These are phyloP conservation scores for Pelagomonas calceolata DNA, from an alignment of 108 stramenopile genomes.

Conservation along the genomic window DNA sequence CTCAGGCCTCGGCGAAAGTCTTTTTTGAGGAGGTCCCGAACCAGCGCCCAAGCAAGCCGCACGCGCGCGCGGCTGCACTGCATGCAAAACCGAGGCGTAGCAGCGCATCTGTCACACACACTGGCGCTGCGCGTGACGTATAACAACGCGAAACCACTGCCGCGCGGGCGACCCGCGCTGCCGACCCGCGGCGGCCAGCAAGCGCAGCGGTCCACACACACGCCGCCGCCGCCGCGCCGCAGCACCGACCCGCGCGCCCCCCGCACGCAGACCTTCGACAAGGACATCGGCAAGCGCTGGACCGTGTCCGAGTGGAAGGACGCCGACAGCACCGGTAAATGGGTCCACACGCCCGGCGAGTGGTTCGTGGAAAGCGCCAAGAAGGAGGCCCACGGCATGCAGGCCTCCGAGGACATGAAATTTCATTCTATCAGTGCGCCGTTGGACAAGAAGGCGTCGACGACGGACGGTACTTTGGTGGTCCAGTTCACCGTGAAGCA, in stretches of 20 bases:
- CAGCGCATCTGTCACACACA: too few relatives aligned
- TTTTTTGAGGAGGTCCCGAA: conserved; percentile 44
- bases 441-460: conserved; percentile 64
- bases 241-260: too few relatives aligned
- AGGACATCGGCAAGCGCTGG: conserved; percentile 55
- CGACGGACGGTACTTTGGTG: conserved; percentile 79
- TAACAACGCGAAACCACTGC: too few relatives aligned
- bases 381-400: conserved; percentile 80
- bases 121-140: too few relatives aligned
- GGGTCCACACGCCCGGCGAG: conserved; percentile 84
- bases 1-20: conserved; percentile 6
- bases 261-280: not conserved
- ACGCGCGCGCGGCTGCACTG: too few relatives aligned
- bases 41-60: too few relatives aligned
- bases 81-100: too few relatives aligned
- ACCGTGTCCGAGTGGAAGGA: conserved; percentile 83
- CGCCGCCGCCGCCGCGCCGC: not conserved
- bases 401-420: conserved; percentile 72
- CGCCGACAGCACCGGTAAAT: conserved; percentile 73
- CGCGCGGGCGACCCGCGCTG: too few relatives aligned
- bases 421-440: conserved; percentile 89
- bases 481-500: conserved; percentile 93
- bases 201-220: not conserved
- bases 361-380: conserved; percentile 55
- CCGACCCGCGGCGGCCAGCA: too few relatives aligned